These are phyloP conservation scores for Amanita brunnescens DNA, from an alignment of 768 basidiomycete species.

Conservation along the genomic window DNA sequence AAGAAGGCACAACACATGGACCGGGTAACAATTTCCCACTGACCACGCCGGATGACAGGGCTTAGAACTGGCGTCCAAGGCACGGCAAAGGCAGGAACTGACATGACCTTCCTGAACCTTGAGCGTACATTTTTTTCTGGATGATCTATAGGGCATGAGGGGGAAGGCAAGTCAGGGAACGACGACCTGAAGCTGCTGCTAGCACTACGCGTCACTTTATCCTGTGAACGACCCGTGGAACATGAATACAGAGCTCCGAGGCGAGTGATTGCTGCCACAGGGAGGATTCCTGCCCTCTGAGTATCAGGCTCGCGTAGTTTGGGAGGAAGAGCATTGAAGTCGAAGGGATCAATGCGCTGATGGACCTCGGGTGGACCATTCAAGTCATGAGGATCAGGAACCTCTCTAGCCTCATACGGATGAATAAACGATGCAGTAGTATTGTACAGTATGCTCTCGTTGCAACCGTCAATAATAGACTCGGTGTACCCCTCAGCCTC, in stretches of 20 bases:
- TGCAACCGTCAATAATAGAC: background rate
- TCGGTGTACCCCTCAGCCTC: background rate
- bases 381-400: constrained; percentile 18
- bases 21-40: constrained; percentile 78
- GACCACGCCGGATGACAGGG: constrained; percentile 64
- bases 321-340: constrained; percentile 43
- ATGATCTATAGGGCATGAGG: constrained; percentile 9
- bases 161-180: background rate
- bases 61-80: constrained; percentile 64
- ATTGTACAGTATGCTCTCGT: background rate
- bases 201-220: background rate
- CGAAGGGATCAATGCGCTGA: constrained; percentile 34
- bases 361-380: constrained; percentile 27
- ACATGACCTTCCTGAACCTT: constrained; percentile 36
- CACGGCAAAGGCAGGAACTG: constrained; percentile 63
- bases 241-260: background rate
- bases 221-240: background rate
- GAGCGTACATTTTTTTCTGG: constrained; percentile 22
- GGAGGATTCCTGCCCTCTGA: background rate
- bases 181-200: background rate
- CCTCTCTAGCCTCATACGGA: constrained; percentile 27
- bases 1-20: constrained; percentile 42
- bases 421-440: constrained; percentile 44
- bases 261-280: background rate
- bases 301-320: constrained; percentile 7